phyloP scores from a whole-genome alignment of 176 grass and related monocot genomes.

The Sorghum bicolor region Sorghum_bicolor_NCBIv3 NC_012875.2:48694001-48694500 shows the following conservation, averaged over 20 bases:
- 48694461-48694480: conserved; percentile 45
- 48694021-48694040: conserved; percentile 26
- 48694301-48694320: not conserved
- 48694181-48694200: conserved; percentile 56
- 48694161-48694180: conserved; percentile 49
- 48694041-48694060: conserved; percentile 87
- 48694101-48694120: conserved; percentile 82
- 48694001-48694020: conserved; percentile 24
- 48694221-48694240: conserved; percentile 78
- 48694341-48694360: not conserved
- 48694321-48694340: not conserved
- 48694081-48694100: conserved; percentile 42
- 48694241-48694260: conserved; percentile 43
- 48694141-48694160: not conserved
- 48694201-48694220: conserved; percentile 71
- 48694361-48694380: conserved; percentile 66
- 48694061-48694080: conserved; percentile 64
- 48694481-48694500: conserved; percentile 61
- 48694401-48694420: conserved; percentile 55
- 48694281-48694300: not conserved
- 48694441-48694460: conserved; percentile 33
- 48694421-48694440: conserved; percentile 75
- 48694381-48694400: conserved; percentile 90
- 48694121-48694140: conserved; percentile 9
- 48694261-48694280: not conserved